phyloP scores from a whole-genome alignment of 371 early-diverging fungal species.

The Lichtheimia corymbifera region DNA sequence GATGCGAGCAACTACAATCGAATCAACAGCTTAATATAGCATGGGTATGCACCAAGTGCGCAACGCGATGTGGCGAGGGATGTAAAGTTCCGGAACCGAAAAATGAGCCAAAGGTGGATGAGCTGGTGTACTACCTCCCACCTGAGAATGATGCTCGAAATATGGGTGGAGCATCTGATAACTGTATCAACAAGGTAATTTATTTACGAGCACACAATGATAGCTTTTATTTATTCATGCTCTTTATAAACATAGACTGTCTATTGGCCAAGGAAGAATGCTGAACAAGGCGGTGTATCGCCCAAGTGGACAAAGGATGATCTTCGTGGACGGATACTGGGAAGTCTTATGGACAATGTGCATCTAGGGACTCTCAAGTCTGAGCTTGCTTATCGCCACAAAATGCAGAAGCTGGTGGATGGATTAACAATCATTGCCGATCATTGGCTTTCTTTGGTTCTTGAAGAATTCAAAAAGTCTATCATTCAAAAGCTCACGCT shows the following conservation, averaged over 20 bases:
- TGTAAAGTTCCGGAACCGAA: not conserved
- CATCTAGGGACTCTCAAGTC: too few species aligned
- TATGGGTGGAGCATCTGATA: conserved; percentile 24
- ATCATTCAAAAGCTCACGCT: too few species aligned
- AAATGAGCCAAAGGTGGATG: conserved; percentile 1
- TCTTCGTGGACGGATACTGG: not conserved
- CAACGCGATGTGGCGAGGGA: conserved; percentile 7
- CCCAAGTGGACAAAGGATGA: not conserved
- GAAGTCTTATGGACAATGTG: not conserved
- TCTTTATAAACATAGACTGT: not conserved
- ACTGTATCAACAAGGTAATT: conserved; percentile 9
- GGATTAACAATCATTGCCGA: too few species aligned
- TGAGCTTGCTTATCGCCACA: too few species aligned
- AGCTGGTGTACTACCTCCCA: conserved; percentile 17
- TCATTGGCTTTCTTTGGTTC: too few species aligned
- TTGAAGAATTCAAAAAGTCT: too few species aligned
- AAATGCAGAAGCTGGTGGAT: too few species aligned
- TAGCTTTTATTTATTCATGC: too few species aligned
- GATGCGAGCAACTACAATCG: conserved; percentile 4
- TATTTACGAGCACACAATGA: too few species aligned
- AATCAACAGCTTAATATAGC: conserved; percentile 6
- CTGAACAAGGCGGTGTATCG: not conserved
- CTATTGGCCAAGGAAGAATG: conserved; percentile 1
- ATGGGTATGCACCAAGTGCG: conserved; percentile 21
- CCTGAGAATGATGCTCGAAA: conserved; percentile 20